A percentile compares a stretch with the other conserved stretches of the same genome.
phyloP scores from a whole-genome alignment of 108 stramenopile genomes.

The Hondaea fermentalgiana region DNA sequence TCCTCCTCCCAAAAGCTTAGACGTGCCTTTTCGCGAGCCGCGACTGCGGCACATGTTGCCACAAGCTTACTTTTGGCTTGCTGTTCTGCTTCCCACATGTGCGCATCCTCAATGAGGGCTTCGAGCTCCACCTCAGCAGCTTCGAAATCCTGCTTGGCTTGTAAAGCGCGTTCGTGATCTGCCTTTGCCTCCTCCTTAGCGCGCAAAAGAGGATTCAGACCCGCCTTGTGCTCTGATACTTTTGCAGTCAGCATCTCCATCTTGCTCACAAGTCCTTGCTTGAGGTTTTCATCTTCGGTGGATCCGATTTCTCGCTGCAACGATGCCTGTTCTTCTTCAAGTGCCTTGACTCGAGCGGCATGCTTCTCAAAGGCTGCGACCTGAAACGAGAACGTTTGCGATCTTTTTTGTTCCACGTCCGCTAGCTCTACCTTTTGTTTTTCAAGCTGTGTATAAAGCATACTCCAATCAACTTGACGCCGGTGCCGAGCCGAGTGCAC shows the following conservation, averaged over 20 bases:
- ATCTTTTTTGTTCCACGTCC: neutral
- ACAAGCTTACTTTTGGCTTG: neutral
- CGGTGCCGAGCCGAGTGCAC: too few species aligned
- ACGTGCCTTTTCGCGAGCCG: neutral
- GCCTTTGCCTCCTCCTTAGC: slow-evolving; percentile 70
- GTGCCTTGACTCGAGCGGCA: neutral
- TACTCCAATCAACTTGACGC: neutral
- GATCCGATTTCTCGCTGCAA: neutral
- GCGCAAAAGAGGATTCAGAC: slow-evolving; percentile 36
- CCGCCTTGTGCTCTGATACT: slow-evolving; percentile 57
- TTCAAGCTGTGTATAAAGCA: neutral
- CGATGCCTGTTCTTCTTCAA: neutral
- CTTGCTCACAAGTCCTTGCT: slow-evolving; percentile 57
- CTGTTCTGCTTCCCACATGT: neutral
- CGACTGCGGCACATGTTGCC: neutral
- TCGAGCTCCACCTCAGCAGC: neutral
- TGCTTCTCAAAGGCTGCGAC: neutral
- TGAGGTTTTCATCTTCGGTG: neutral
- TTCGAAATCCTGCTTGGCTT: neutral
- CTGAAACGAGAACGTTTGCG: neutral
- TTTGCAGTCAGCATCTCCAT: slow-evolving; percentile 67
- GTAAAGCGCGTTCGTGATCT: slow-evolving; percentile 55
- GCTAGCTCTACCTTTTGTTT: neutral
- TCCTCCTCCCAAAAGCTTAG: neutral
- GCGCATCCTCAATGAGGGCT: neutral